These are phyloP conservation scores for Pseudogymnoascus sp. DNA, from an alignment of 2,329 filamentous ascomycete genomes.

Conservation along the genomic window DNA sequence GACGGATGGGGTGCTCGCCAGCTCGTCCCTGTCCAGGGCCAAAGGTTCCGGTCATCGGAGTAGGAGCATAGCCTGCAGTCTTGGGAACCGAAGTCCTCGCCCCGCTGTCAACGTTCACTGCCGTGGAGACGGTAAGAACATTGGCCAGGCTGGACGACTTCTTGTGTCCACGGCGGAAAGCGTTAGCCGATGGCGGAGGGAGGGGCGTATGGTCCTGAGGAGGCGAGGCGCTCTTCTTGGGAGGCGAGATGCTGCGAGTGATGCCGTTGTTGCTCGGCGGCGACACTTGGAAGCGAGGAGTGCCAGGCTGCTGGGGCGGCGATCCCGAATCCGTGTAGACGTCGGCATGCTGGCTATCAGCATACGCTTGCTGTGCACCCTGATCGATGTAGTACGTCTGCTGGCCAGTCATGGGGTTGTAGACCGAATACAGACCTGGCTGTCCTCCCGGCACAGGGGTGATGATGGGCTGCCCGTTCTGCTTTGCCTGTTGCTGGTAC, in stretches of 20 bases:
- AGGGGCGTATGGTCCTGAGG: conserved; percentile 64
- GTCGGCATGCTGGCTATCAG: conserved; percentile 31
- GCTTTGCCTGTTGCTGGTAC: conserved; percentile 35
- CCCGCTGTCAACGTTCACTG: conserved; percentile 28
- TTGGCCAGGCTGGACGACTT: conserved; percentile 55
- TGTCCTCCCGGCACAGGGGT: conserved; percentile 50
- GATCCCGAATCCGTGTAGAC: conserved; percentile 35
- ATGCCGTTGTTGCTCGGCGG: conserved; percentile 54
- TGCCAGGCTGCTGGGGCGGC: conserved; percentile 46
- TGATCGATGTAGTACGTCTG: conserved; percentile 61
- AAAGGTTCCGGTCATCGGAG: conserved; percentile 77
- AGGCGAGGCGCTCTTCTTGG: conserved; percentile 62
- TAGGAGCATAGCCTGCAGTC: conserved; percentile 71
- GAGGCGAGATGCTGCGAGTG: conserved; percentile 58
- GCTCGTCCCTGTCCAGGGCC: conserved; percentile 88
- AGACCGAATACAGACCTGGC: conserved; percentile 73
- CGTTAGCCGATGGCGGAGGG: conserved; percentile 80
- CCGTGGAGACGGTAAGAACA: conserved; percentile 30
- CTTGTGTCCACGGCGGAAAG: conserved; percentile 91
- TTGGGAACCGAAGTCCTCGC: conserved; percentile 64
- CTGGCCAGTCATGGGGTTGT: conserved; percentile 80
- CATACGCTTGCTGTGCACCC: conserved; percentile 30
- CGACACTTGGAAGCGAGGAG: conserved; percentile 74
- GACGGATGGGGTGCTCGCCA: conserved; percentile 87
- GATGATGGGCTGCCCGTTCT: conserved; percentile 39